Conservation (phyloP, 2,329 filamentous ascomycete species). For the Basipetospora sp. region DNA sequence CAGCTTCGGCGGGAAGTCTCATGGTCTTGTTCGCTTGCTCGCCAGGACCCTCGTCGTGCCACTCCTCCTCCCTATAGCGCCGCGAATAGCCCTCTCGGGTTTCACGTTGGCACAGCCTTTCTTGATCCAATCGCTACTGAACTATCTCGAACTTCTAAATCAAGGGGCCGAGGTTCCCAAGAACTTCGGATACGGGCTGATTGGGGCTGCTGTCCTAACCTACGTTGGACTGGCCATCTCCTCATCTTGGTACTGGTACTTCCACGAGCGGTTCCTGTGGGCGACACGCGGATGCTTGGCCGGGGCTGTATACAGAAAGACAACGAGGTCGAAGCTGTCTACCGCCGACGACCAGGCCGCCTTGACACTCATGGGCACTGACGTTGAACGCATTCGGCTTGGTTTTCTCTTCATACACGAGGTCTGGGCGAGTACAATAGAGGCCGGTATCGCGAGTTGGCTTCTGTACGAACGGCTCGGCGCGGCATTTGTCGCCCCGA, state of each 20-base stretch:
- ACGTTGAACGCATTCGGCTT: constrained; percentile 26
- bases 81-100: constrained; percentile 23
- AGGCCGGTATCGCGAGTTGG: constrained; percentile 30
- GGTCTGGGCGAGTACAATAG: constrained; percentile 24
- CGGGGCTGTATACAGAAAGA: constrained; percentile 20
- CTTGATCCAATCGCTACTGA: constrained; percentile 24
- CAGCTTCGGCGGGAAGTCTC: no score
- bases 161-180: background rate
- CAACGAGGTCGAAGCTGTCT: constrained; percentile 16
- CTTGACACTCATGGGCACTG: constrained; percentile 33
- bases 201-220: constrained; percentile 25
- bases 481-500: constrained; percentile 29
- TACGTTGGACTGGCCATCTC: constrained; percentile 27
- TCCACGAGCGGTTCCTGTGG: constrained; percentile 17
- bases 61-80: constrained; percentile 20
- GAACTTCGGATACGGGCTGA: constrained; percentile 25
- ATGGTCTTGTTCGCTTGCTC: constrained; percentile 14
- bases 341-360: constrained; percentile 24
- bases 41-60: constrained; percentile 17
- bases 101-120: constrained; percentile 30
- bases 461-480: constrained; percentile 33
- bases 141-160: constrained; percentile 15
- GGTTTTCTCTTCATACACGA: constrained; percentile 24
- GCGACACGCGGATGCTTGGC: constrained; percentile 21
- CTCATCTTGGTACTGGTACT: constrained; percentile 24